Evolutionary conservation across 331 rosid genomes (phyloP).

Genomic region (Quercus tomentella): DNA sequence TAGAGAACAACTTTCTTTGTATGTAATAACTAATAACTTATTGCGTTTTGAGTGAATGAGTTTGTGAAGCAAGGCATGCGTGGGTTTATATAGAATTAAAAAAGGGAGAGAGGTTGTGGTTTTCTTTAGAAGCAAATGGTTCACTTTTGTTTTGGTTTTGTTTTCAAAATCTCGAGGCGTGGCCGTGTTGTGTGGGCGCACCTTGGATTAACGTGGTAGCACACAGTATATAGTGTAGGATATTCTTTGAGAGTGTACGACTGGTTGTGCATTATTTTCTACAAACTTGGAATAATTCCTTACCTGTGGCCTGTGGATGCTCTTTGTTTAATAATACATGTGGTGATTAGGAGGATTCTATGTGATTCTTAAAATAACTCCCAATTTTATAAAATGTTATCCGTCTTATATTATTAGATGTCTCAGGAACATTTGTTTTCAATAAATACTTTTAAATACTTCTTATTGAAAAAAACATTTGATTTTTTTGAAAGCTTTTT

Average conservation of each 20-base stretch:
- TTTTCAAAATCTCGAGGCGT: constrained; percentile 2
- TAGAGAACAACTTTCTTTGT: not conserved
- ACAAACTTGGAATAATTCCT: too few species aligned
- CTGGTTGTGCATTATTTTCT: not conserved
- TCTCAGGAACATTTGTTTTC: too few species aligned
- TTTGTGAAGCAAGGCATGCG: not conserved
- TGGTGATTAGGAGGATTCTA: too few species aligned
- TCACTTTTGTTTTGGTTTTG: not conserved
- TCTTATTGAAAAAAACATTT: too few species aligned
- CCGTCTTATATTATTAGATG: too few species aligned
- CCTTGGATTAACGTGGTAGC: constrained; percentile 16
- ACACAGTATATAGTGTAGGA: constrained; percentile 24
- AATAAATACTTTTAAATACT: too few species aligned
- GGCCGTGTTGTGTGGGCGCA: not conserved
- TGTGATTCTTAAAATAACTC: too few species aligned
- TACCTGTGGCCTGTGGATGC: too few species aligned
- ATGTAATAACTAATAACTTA: not conserved
- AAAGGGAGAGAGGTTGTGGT: too few species aligned
- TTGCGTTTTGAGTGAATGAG: not conserved
- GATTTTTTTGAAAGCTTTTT: too few species aligned
- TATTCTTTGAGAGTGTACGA: constrained; percentile 17
- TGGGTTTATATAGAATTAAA: constrained; percentile 2
- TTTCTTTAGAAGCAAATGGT: not conserved
- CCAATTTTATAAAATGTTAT: too few species aligned
- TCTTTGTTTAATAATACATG: too few species aligned